phyloP scores from a whole-genome alignment of 768 basidiomycete genomes.

The Boletus edulis region DNA sequence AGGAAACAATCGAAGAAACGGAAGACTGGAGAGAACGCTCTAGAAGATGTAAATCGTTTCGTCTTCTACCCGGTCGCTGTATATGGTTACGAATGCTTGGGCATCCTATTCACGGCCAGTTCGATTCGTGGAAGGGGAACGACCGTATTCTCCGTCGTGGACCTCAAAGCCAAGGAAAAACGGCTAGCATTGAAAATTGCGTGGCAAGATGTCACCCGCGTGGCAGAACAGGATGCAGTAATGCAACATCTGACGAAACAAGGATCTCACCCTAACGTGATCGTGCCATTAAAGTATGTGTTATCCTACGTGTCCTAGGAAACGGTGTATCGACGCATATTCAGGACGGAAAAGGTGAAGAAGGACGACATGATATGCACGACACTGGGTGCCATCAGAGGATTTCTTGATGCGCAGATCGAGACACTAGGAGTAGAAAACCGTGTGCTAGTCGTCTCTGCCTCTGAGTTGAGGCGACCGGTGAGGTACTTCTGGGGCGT shows the following conservation, averaged over 20 bases:
- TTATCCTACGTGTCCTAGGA: too few relatives aligned
- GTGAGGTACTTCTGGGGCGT: conserved; percentile 14
- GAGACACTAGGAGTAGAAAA: neutral
- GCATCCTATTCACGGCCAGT: conserved; percentile 4
- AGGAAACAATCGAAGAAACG: neutral
- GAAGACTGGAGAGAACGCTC: neutral
- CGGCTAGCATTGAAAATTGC: conserved; percentile 1
- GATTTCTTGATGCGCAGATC: neutral
- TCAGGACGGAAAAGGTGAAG: neutral
- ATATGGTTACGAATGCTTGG: neutral
- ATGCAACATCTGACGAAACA: neutral
- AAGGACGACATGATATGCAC: neutral
- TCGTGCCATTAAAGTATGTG: neutral
- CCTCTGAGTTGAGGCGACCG: neutral
- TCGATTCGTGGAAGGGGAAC: conserved; percentile 16
- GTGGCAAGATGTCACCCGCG: conserved; percentile 8
- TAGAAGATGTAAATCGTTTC: neutral
- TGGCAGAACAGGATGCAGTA: neutral
- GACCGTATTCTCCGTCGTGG: neutral
- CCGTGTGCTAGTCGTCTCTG: neutral
- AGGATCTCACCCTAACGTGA: neutral
- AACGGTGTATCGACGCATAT: neutral
- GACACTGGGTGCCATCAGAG: neutral
- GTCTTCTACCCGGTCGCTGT: conserved; percentile 1
- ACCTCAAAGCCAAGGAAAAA: neutral